Evolutionary conservation across 2,329 filamentous ascomycete genomes (phyloP).

Genomic region (Cercospora janseana): DNA sequence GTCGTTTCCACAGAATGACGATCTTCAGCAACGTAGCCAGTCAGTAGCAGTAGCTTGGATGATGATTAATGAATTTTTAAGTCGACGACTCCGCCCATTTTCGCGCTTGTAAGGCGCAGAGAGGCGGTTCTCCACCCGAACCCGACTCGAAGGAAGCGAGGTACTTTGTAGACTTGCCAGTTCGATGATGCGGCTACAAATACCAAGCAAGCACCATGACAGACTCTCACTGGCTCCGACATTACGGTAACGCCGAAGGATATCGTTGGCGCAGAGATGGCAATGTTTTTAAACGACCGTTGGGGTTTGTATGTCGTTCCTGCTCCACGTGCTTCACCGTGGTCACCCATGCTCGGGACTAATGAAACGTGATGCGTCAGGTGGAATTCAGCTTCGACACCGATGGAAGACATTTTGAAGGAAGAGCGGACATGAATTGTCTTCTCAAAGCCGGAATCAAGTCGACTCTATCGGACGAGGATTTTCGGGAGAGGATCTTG

Average conservation of each 20-base stretch:
- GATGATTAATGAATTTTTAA: not conserved
- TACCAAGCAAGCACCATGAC: not conserved
- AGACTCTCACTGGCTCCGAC: constrained; percentile 40
- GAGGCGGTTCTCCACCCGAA: too few species aligned
- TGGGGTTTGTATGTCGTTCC: constrained; percentile 37
- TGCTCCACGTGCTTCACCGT: too few species aligned
- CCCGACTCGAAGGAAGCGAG: too few species aligned
- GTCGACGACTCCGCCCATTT: not conserved
- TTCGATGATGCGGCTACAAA: too few species aligned
- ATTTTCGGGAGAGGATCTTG: constrained; percentile 39
- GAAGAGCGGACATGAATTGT: constrained; percentile 47
- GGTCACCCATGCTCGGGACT: too few species aligned
- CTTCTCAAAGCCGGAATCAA: constrained; percentile 40
- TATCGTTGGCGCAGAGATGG: constrained; percentile 39
- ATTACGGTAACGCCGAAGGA: constrained; percentile 40
- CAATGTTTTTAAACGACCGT: constrained; percentile 36
- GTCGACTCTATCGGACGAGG: constrained; percentile 33
- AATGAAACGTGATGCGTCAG: not conserved
- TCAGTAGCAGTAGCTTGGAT: constrained; percentile 4
- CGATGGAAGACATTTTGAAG: constrained; percentile 46
- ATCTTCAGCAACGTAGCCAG: too few species aligned
- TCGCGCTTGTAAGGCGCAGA: constrained; percentile 3
- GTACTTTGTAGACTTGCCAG: too few species aligned
- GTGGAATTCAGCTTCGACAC: constrained; percentile 48
- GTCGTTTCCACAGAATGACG: not conserved